Base-by-base conservation (phyloP, 257 asterid genomes). In the Henckelia pumila region DNA sequence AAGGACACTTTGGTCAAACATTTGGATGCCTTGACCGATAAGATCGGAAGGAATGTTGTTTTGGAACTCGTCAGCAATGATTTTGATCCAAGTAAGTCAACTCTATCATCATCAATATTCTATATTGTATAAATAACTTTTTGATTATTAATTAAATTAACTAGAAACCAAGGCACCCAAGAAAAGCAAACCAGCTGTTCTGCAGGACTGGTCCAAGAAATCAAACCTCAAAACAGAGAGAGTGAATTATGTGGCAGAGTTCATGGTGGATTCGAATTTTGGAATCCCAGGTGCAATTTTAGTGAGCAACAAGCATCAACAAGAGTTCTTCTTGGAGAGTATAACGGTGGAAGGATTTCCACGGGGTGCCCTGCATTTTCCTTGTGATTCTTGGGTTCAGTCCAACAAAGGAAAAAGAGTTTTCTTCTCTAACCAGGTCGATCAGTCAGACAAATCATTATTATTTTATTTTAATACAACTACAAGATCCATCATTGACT, bases 331-430 rank as follows among this genome's bases (percentile, higher is more conserved):
- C 56, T 35, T 94, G n/a, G 97, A 90, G 71, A 88, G 95, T 61
- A 88, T 94, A 26, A 85, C 89, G 2, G 63, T 94, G n/a, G 95
- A 94, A 69, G 99, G 96, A 2, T 88, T 93, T 77, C 86, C 89
- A 53, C 80, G 87, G 71, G 99, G 99, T 10, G 88, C 96, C 2
- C 82, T 91, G 23, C 95, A 90, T 67, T 94, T 94, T 49, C 88
- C 99, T 73, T 87, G 97, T 75, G 81, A 87, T 67, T 90, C 97
- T 21, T 91, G 96, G 97, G 96, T 94, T 40, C 99, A 91, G 70
- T 76, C 96, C 67, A 73, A 57, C 70, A 93, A 81, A 75, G 88
- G 81, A 6, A 82, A 81, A 63, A 88, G 96, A 67, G 61, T 94
- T 28, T 90, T 94, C 87, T 94, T 91, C 76, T 81, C 93, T 59